phyloP scores from a whole-genome alignment of 768 basidiomycete genomes.

The Collybia nuda region DNA sequence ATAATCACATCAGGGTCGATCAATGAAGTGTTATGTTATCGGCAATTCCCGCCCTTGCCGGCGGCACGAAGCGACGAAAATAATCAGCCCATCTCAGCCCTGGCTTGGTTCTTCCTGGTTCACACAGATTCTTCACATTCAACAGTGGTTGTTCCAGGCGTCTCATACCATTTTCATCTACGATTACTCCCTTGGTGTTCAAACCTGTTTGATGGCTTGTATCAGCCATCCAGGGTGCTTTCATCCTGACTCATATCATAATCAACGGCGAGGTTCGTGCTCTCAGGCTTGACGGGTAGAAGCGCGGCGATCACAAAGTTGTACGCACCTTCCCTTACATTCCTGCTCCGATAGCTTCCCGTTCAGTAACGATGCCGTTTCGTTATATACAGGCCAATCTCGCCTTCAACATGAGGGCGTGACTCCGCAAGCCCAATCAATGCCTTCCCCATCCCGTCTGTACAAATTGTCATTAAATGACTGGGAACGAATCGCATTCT shows the following conservation, averaged over 20 bases:
- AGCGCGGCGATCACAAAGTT: conserved; percentile 16
- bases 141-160: too few relatives aligned
- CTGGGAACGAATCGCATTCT: conserved; percentile 43
- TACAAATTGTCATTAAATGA: conserved; percentile 24
- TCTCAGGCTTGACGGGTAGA: conserved; percentile 13
- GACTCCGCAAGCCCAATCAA: conserved; percentile 11
- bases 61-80: too few relatives aligned
- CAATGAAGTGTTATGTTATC: too few relatives aligned
- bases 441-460: conserved; percentile 12
- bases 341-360: conserved; percentile 10
- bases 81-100: too few relatives aligned
- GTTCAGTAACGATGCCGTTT: too few relatives aligned
- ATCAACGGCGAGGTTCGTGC: neutral
- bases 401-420: neutral
- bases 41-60: too few relatives aligned
- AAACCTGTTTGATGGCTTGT: neutral
- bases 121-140: too few relatives aligned
- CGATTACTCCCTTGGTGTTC: too few relatives aligned
- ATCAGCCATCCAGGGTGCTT: neutral
- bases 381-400: neutral
- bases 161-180: too few relatives aligned
- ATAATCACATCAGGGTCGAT: too few relatives aligned
- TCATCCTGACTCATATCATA: neutral
- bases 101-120: too few relatives aligned
- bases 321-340: conserved; percentile 7